A percentile compares a stretch with the other conserved stretches of the same genome.
These are phyloP conservation scores for Populus deltoides DNA, from an alignment of 345 rosid species.

Conservation along the genomic window DNA sequence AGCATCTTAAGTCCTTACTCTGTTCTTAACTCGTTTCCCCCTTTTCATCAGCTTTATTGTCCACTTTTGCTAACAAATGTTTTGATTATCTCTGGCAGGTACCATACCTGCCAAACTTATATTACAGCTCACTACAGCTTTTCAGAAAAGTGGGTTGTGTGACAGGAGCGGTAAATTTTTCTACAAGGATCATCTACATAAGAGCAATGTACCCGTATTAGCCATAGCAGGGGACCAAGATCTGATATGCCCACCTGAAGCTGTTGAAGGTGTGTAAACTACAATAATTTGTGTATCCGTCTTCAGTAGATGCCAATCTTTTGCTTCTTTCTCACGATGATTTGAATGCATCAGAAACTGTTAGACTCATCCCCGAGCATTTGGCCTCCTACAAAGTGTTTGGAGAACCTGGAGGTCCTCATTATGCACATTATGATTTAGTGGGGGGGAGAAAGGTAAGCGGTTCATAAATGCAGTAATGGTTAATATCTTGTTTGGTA, in stretches of 20 bases:
- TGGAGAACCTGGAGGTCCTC: slow-evolving; percentile 62
- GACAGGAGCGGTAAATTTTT: slow-evolving; percentile 74
- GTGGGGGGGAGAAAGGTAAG: slow-evolving; percentile 71
- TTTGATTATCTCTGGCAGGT: slow-evolving; percentile 43
- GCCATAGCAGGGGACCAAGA: slow-evolving; percentile 93
- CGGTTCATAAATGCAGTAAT: slow-evolving; percentile 1
- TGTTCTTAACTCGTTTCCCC: neutral
- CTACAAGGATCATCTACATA: slow-evolving; percentile 66
- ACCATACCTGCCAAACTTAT: slow-evolving; percentile 89
- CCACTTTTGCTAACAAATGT: neutral
- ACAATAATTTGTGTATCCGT: neutral
- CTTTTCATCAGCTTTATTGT: neutral
- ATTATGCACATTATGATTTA: slow-evolving; percentile 76
- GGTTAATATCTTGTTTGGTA: slow-evolving; percentile 11
- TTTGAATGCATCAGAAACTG: slow-evolving; percentile 47
- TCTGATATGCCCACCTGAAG: slow-evolving; percentile 88
- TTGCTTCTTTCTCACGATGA: slow-evolving; percentile 5
- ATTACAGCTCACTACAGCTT: slow-evolving; percentile 88
- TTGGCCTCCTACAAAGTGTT: slow-evolving; percentile 54
- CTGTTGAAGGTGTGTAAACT: slow-evolving; percentile 67
- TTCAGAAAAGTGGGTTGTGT: slow-evolving; percentile 73
- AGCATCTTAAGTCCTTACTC: neutral
- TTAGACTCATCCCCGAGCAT: slow-evolving; percentile 49
- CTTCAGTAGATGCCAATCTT: slow-evolving; percentile 6
- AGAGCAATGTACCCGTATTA: slow-evolving; percentile 62